A percentile compares a stretch with the other conserved stretches of the same genome.
phyloP scores from a whole-genome alignment of 257 asterid genomes.

The Przewalskia tangutica region DNA sequence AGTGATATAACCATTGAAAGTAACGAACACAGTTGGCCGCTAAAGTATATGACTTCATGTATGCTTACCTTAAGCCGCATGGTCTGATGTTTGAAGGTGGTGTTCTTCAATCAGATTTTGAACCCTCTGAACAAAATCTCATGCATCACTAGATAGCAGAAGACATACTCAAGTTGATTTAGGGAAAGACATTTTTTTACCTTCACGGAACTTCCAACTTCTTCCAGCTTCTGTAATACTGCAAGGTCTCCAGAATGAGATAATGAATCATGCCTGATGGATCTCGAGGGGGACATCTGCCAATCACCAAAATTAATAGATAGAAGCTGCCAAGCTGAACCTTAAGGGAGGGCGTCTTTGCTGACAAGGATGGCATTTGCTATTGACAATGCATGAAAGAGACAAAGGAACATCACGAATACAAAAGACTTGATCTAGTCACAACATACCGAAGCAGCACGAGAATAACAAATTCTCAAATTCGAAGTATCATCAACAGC shows the following conservation, averaged over 20 bases:
- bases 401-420: background rate
- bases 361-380: background rate
- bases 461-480: constrained; percentile 22
- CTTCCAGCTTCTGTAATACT: constrained; percentile 54
- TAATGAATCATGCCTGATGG: constrained; percentile 20
- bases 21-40: background rate
- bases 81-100: constrained; percentile 23
- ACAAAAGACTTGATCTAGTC: background rate
- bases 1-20: background rate
- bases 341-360: background rate
- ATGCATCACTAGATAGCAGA: background rate
- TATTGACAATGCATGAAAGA: background rate
- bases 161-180: background rate
- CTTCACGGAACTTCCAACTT: constrained; percentile 70
- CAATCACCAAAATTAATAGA: constrained; percentile 4
- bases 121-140: constrained; percentile 47
- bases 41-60: background rate
- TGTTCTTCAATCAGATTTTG: constrained; percentile 52
- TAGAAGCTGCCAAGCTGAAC: background rate
- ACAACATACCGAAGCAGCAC: constrained; percentile 40
- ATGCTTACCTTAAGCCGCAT: constrained; percentile 22
- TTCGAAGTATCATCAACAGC: constrained; percentile 28
- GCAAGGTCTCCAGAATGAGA: constrained; percentile 32
- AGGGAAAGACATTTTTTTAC: constrained; percentile 18
- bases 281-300: constrained; percentile 46